These are phyloP conservation scores for Dipteronia sinensis DNA, from an alignment of 345 rosid species.

Conservation along the genomic window DNA sequence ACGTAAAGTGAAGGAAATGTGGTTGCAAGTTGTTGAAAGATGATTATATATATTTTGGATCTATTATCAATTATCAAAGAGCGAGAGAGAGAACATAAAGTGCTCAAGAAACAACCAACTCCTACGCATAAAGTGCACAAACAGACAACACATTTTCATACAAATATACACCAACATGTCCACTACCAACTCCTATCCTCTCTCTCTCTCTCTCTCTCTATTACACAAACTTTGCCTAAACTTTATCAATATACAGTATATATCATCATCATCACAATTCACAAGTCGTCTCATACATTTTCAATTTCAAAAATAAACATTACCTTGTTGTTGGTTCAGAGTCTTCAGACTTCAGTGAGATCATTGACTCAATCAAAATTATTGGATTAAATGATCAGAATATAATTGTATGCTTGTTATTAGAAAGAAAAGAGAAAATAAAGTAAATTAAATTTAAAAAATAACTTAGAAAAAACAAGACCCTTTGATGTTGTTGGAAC, in stretches of 20 bases:
- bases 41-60: neutral
- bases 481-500: too few species aligned
- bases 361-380: too few species aligned
- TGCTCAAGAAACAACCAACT: slow-evolving; percentile 18
- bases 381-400: too few species aligned
- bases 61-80: neutral
- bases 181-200: neutral
- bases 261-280: neutral
- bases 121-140: slow-evolving; percentile 27
- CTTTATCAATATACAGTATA: neutral
- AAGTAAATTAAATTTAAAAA: too few species aligned
- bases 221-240: neutral
- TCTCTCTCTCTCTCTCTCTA: too few species aligned
- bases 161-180: neutral
- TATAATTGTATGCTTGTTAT: too few species aligned
- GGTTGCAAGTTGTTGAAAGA: slow-evolving; percentile 30
- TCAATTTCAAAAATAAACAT: too few species aligned
- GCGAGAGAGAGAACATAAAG: neutral
- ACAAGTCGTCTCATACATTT: neutral
- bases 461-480: too few species aligned
- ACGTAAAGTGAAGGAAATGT: slow-evolving; percentile 24
- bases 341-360: too few species aligned
- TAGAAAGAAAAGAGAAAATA: too few species aligned
- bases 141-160: slow-evolving; percentile 19
- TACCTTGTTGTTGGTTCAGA: too few species aligned